Evolutionary conservation across 179 eudicot species (phyloP).

Genomic region (Silene coronaria): DNA sequence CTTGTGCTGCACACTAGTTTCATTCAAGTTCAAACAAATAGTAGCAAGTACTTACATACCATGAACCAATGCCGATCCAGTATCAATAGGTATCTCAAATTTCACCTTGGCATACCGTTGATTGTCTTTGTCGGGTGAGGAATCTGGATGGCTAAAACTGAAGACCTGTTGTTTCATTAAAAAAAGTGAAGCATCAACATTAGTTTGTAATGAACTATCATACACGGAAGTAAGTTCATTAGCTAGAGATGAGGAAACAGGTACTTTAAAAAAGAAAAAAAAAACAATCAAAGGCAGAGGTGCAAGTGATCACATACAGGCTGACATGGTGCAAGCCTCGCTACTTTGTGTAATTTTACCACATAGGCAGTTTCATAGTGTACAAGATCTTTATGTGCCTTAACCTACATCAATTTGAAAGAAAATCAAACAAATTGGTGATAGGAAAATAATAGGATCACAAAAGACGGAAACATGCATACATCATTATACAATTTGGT

Average conservation of each 20-base stretch:
- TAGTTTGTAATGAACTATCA: neutral
- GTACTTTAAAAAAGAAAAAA: neutral
- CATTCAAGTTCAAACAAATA: constrained; percentile 2
- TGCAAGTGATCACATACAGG: constrained; percentile 48
- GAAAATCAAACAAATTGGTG: constrained; percentile 3
- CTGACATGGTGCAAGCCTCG: constrained; percentile 80
- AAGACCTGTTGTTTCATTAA: constrained; percentile 51
- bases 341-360: constrained; percentile 83
- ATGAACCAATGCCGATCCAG: constrained; percentile 87
- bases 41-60: constrained; percentile 41
- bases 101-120: constrained; percentile 70
- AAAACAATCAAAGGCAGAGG: neutral
- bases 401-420: constrained; percentile 43
- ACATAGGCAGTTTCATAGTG: constrained; percentile 98
- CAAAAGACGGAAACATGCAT: constrained; percentile 14
- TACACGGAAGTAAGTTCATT: neutral
- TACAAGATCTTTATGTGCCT: constrained; percentile 74
- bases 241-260: neutral
- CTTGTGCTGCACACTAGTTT: neutral
- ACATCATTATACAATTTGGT: constrained; percentile 87
- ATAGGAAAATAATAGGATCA: neutral
- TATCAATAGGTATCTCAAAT: constrained; percentile 69
- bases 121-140: constrained; percentile 51
- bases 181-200: neutral
- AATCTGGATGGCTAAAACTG: constrained; percentile 75